Base-by-base conservation (phyloP, 495 filamentous ascomycete species). In the Aspergillus saccharolyticus region DNA sequence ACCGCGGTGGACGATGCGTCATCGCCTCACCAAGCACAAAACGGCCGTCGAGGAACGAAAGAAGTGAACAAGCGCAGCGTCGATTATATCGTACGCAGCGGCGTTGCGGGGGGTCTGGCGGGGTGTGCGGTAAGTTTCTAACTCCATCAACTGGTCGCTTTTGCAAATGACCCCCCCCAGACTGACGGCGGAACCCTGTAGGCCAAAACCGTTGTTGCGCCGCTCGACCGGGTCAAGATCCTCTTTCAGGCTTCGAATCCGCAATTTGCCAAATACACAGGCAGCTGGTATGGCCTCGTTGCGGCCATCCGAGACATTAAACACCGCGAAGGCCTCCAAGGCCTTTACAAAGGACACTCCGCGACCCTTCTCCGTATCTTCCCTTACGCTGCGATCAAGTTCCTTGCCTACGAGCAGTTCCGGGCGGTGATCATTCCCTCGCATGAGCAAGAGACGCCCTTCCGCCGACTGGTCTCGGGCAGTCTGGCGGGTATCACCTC, bases 181-280 rank as follows among this genome's bases (percentile, higher is more conserved):
- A 50, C 53, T 65, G 44, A 66, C 43, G 14, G 14, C 18, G 17
- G 24, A 54, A 57, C 22, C 3, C 1, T 16, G n/a, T 56, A 96
- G 91, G 94, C 89, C 61, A 98, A 98, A 80, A 96, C 93, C 0
- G 78, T 95, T 17, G 96, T 98, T 15, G 94, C 89, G 22, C 94
- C 94, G 33, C 89, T 98, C 54, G 94, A 98, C 75, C 86, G 94
- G 45, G 94, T 98, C 66, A 98, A 98, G 71, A 98, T 98, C 68
- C 87, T 98, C 51, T 97, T 98, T 77, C 94, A 98, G 74, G 86
- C 94, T 52, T 89, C 88, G 56, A 96, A 91, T 67, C 94, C 94
- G 4, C 87, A 95, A 63, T 98, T 96, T 69, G 79, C 85, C 25
- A 96, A 94, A 73, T 97, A 97, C 69, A 84, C 88, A 0, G 89